A percentile compares a stretch with the other conserved stretches of the same genome.
Conservation (phyloP, 768 basidiomycete genomes). For the Agaricus blazei region DNA sequence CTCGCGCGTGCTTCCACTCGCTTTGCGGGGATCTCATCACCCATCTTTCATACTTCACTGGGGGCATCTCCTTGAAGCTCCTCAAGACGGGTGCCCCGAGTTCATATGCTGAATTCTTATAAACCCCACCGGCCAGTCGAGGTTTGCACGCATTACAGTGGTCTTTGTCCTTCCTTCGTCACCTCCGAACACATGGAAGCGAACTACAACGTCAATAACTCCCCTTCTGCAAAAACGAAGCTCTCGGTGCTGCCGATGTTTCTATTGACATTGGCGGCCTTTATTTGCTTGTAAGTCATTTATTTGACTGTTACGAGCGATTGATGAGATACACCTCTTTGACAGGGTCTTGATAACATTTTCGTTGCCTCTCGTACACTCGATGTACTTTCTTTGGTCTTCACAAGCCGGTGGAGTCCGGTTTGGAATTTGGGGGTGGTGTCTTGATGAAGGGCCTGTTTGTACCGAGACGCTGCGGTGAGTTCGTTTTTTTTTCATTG, state of each 20-base stretch:
- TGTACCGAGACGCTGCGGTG: slow-evolving; percentile 26
- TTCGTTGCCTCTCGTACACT: slow-evolving; percentile 26
- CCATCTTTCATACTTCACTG: no score
- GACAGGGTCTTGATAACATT: slow-evolving; percentile 24
- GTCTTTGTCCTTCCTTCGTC: neutral
- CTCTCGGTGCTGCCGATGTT: neutral
- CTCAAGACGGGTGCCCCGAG: neutral
- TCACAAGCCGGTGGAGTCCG: slow-evolving; percentile 33
- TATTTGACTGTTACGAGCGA: neutral
- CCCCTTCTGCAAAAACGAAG: neutral
- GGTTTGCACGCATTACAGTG: neutral
- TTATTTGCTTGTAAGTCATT: slow-evolving; percentile 5
- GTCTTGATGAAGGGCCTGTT: slow-evolving; percentile 25
- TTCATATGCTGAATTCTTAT: neutral
- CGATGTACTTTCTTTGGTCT: slow-evolving; percentile 31
- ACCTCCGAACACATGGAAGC: neutral
- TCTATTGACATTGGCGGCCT: neutral
- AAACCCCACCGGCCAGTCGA: neutral
- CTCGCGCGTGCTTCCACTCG: no score
- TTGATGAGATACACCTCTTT: neutral
- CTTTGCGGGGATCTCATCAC: no score
- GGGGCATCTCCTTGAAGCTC: neutral
- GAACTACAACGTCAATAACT: neutral
- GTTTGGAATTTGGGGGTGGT: slow-evolving; percentile 41
- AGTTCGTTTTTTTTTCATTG: neutral